Percentiles rank a stretch among this genome's conserved stretches.
phyloP scores from a whole-genome alignment of 106 monocot species.

The Ottelia alismoides region DNA sequence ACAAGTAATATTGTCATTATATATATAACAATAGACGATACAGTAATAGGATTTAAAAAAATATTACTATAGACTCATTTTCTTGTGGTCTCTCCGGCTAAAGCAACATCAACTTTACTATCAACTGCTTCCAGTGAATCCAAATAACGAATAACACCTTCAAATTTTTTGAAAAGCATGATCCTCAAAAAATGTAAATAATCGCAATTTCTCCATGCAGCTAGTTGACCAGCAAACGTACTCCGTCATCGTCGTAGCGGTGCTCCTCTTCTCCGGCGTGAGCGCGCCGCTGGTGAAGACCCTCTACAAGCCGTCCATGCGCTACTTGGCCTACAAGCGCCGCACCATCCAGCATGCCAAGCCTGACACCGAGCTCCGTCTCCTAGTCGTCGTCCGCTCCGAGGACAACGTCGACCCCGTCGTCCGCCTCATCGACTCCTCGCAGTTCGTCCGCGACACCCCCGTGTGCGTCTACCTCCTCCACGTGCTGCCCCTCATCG shows the following conservation, averaged over 20 bases:
- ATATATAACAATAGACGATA: too few relatives aligned
- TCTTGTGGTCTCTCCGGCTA: background rate
- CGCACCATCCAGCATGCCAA: constrained; percentile 6
- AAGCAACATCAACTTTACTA: constrained; percentile 2
- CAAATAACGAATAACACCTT: too few relatives aligned
- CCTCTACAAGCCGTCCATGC: constrained; percentile 9
- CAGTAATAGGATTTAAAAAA: background rate
- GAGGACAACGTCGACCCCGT: constrained; percentile 9
- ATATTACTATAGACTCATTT: background rate
- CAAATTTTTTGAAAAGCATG: too few relatives aligned
- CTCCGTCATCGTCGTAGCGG: background rate
- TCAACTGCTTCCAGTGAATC: background rate
- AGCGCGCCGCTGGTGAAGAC: background rate
- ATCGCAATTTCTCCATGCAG: too few relatives aligned
- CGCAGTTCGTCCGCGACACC: background rate
- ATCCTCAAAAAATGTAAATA: too few relatives aligned
- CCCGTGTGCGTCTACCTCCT: constrained; percentile 6
- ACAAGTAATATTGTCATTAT: too few relatives aligned
- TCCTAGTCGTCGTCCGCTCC: constrained; percentile 5
- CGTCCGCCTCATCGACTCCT: constrained; percentile 4
- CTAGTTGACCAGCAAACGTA: background rate
- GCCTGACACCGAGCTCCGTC: constrained; percentile 1
- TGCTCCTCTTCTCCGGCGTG: background rate
- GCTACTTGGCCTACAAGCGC: constrained; percentile 5
- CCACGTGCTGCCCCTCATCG: constrained; percentile 9